A percentile compares a stretch with the other conserved stretches of the same genome.
Conservation (phyloP, 495 filamentous ascomycete genomes). For the Aspergillus bertholletiae region DNA sequence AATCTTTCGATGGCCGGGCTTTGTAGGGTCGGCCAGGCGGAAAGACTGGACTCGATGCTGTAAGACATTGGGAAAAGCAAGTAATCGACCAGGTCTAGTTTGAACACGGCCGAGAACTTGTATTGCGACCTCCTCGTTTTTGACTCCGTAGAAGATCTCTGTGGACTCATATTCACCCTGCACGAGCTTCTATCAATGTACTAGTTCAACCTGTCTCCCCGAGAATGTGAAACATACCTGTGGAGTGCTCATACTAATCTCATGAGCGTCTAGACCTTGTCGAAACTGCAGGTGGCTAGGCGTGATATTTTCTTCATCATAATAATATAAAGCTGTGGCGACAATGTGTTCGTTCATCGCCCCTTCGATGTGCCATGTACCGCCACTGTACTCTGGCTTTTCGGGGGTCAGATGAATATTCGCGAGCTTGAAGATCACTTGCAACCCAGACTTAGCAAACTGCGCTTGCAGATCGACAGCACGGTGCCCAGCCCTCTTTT, state of each 20-base stretch:
- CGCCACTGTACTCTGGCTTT: constrained; percentile 41
- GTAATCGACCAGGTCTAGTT: constrained; percentile 17
- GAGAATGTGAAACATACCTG: too few species aligned
- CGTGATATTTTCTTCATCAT: constrained; percentile 56
- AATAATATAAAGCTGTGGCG: constrained; percentile 56
- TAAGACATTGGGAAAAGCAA: constrained; percentile 26
- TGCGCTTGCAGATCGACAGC: constrained; percentile 6
- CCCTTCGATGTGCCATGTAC: constrained; percentile 51
- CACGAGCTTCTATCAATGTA: neutral
- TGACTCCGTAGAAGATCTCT: constrained; percentile 20
- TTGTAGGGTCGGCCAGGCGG: constrained; percentile 39
- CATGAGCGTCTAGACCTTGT: constrained; percentile 17
- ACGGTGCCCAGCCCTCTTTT: neutral
- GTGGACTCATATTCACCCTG: constrained; percentile 16
- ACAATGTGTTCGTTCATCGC: constrained; percentile 47
- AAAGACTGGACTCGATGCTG: constrained; percentile 52
- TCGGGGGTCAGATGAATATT: constrained; percentile 57
- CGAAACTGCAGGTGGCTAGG: constrained; percentile 42
- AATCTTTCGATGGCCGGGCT: constrained; percentile 50
- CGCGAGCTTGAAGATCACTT: constrained; percentile 58
- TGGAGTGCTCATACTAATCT: neutral
- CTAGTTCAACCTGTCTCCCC: too few species aligned
- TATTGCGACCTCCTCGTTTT: constrained; percentile 8
- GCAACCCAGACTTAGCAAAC: constrained; percentile 36
- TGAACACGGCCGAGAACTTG: constrained; percentile 30